Evolutionary conservation across 768 basidiomycete species (phyloP), one percentile per base, ranked within the genome.

Genomic region (Gloeostereum incarnatum): DNA sequence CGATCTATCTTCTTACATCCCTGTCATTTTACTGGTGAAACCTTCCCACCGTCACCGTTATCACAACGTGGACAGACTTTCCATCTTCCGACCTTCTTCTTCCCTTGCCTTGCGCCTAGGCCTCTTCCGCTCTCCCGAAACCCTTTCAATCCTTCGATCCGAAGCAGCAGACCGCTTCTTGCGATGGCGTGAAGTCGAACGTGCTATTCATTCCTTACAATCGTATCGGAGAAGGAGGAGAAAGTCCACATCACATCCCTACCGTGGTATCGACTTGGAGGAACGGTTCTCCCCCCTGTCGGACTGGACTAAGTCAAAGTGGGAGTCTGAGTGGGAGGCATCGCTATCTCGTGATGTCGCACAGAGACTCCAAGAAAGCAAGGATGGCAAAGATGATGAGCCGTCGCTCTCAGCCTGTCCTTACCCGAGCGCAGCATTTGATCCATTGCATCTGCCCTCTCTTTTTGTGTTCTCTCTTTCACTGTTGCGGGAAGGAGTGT

Each of bases 161-260:
- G 82, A 84, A 54, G 81, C 80, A 0, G 66, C 75, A 0, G 78
- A 82, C 41, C 69, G 82, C 14, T 85, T 83, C 55, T 53, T 83
- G 40, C 69, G 72, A 21, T 85, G 82, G 82, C 63, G 79, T 22
- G 82, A 83, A 51, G 71, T 84, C 19, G 76, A 81, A 44, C 63
- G 68, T 14, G 71, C 69, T 8, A 70, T 73, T 5, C 64, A 66
- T 41, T 58, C 58, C 24, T 62, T 77, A 27, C 59, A 58, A 24
- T 50, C 45, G 36, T 46, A 43, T 3, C 55, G 49, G 38, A 55
- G 57, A 3, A 16, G 38, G 19, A 27, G 30, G 40, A 38, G 40
- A 20, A 40, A 31, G 41, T 7, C 18, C 2, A 17, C 27, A 13
- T 36, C 35, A 21, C 32, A 17, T 33, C 8, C 14, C 8, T 8